These are phyloP conservation scores for Ceratobasidium sp. DNA, from an alignment of 1,284 basidiomycete species.

Conservation along the genomic window DNA sequence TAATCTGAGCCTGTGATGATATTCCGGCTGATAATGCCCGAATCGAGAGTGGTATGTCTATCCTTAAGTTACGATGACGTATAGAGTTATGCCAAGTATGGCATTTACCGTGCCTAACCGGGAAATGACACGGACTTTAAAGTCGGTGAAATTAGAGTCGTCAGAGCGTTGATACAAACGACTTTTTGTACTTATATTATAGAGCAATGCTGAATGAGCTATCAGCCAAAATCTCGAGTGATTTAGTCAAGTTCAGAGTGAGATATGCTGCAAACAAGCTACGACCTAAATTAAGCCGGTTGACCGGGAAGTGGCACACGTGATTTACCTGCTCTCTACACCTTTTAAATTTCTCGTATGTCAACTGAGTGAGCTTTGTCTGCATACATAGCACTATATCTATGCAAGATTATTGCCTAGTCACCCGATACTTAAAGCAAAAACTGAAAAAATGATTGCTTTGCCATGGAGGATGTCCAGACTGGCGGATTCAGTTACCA, in stretches of 20 bases:
- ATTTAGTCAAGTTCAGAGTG: background rate
- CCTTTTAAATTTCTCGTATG: background rate
- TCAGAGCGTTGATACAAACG: too few relatives aligned
- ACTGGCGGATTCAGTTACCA: background rate
- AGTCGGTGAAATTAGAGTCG: background rate
- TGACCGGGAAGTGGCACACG: constrained; percentile 17
- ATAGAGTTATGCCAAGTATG: too few relatives aligned
- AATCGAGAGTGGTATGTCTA: too few relatives aligned
- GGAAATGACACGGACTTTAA: constrained; percentile 10
- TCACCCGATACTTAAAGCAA: background rate
- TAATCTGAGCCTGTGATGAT: too few relatives aligned
- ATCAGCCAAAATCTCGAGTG: background rate
- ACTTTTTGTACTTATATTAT: background rate
- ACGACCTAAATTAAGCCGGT: too few relatives aligned
- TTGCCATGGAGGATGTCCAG: background rate
- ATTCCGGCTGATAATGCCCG: too few relatives aligned
- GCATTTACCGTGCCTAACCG: background rate
- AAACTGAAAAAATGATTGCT: too few relatives aligned
- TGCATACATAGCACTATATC: background rate
- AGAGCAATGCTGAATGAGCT: background rate
- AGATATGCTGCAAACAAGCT: background rate
- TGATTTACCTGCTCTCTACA: background rate
- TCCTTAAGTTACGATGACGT: too few relatives aligned
- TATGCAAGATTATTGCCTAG: background rate
- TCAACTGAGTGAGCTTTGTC: background rate